phyloP scores from a whole-genome alignment of 1,139 yeast genomes.

The Geotrichum macrosporum region DNA sequence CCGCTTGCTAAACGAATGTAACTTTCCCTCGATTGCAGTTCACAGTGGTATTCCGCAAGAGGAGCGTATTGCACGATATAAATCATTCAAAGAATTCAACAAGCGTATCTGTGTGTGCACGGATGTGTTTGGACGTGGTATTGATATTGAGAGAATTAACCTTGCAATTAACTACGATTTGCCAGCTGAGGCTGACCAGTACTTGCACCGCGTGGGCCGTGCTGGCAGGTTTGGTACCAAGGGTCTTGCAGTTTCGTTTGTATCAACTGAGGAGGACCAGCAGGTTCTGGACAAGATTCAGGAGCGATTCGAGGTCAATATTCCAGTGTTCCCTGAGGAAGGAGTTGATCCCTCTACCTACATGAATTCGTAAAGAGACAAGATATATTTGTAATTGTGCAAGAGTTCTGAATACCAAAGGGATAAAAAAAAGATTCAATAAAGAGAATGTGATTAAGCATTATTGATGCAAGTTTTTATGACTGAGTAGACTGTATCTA shows the following conservation, averaged over 20 bases:
- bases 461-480: background rate
- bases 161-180: constrained; percentile 92
- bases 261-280: constrained; percentile 80
- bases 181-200: constrained; percentile 88
- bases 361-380: constrained; percentile 70
- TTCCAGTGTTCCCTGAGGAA: constrained; percentile 93
- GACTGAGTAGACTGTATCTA: background rate
- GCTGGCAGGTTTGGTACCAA: constrained; percentile 99
- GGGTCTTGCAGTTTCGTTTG: constrained; percentile 93
- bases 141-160: constrained; percentile 97
- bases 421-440: background rate
- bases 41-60: constrained; percentile 96
- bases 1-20: constrained; percentile 82
- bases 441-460: background rate
- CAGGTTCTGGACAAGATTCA: constrained; percentile 89
- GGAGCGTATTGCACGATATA: constrained; percentile 95
- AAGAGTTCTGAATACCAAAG: background rate
- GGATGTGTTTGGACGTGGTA: constrained; percentile 98
- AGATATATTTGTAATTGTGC: background rate
- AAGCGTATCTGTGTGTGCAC: constrained; percentile 98
- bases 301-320: constrained; percentile 94
- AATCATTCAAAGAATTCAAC: constrained; percentile 94
- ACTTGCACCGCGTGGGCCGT: constrained; percentile 98
- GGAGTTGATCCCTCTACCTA: constrained; percentile 97
- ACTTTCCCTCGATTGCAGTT: constrained; percentile 96